Base-by-base conservation (phyloP, 257 asterid species). In the Eustoma russellianum region DNA sequence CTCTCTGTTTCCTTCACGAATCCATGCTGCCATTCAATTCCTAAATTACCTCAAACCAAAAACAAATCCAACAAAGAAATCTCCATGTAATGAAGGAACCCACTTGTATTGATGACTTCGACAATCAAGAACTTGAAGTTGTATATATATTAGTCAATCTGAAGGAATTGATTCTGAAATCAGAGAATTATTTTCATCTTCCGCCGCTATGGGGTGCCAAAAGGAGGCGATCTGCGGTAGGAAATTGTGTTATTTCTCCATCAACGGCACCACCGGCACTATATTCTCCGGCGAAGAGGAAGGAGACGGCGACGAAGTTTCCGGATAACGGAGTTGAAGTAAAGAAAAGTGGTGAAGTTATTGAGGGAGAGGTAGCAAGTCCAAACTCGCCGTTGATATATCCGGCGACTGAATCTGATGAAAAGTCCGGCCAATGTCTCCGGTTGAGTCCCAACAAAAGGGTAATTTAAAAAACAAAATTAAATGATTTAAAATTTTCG, bases 331-430 rank as follows among this genome's bases (percentile, higher is more conserved):
- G 43, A 38, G 9, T 38, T 38, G 43, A 38, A 38, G 43, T 38
- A 11, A 38, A 8, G 16, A 9, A 11, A 14, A 48, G 2, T n/a
- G 6, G 57, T 6, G 60, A 13, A 48, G 50, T 67, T 52, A 68
- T 65, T 30, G 54, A 17, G 49, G 67, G 2, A 10, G 43, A 68
- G 34, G 59, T 16, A 33, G 62, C 59, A 41, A 78, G 89, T 53
- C 89, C 94, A 5, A 70, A 66, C 41, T 75, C 94, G 14, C 79
- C 86, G 3, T 79, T 80, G 30, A 59, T 82, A 5, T 80, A 75
- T 57, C 24, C 72, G 1, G 77, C 79, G 1, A 67, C 71, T 64
- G 83, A 80, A 74, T 69, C 82, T 52, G 80, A 80, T 53, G 82
- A 71, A 5, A 76, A 59, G 19, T 53, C 69, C 46, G 63, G 44